A percentile compares a stretch with the other conserved stretches of the same genome.
Conservation (phyloP, 352 stramenopile genomes). For the Phytophthora syringae region DNA sequence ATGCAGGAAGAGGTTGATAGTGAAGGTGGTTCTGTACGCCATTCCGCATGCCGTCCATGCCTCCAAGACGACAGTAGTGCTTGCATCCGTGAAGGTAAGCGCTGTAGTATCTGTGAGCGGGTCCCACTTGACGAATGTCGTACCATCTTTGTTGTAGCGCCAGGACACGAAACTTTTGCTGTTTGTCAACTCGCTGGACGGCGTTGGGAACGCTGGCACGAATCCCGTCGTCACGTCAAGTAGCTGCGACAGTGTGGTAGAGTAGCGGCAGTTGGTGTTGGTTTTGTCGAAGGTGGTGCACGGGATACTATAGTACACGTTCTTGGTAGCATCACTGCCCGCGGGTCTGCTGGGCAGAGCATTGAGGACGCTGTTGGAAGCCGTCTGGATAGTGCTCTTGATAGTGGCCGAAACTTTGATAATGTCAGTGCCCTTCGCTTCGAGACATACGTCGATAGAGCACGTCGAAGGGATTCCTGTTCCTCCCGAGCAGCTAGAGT, state of each 20-base stretch:
- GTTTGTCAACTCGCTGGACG: neutral
- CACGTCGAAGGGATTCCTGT: conserved; percentile 22
- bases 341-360: conserved; percentile 17
- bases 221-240: conserved; percentile 12
- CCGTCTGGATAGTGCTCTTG: conserved; percentile 16
- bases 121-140: conserved; percentile 12
- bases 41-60: conserved; percentile 64
- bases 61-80: conserved; percentile 51
- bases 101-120: conserved; percentile 5
- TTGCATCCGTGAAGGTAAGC: conserved; percentile 36
- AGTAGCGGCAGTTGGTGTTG: conserved; percentile 17
- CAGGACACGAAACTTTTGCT: conserved; percentile 45
- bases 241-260: conserved; percentile 17
- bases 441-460: conserved; percentile 48
- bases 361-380: conserved; percentile 40
- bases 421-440: conserved; percentile 44
- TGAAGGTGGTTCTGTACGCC: conserved; percentile 30
- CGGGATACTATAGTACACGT: conserved; percentile 25
- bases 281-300: conserved; percentile 20
- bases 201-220: neutral
- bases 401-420: conserved; percentile 30
- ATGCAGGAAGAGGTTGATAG: conserved; percentile 44
- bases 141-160: conserved; percentile 48
- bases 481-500: neutral
- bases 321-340: conserved; percentile 4